Conservation (phyloP, 2,329 filamentous ascomycete genomes). For the Calonectria pseudoturangicola region DNA sequence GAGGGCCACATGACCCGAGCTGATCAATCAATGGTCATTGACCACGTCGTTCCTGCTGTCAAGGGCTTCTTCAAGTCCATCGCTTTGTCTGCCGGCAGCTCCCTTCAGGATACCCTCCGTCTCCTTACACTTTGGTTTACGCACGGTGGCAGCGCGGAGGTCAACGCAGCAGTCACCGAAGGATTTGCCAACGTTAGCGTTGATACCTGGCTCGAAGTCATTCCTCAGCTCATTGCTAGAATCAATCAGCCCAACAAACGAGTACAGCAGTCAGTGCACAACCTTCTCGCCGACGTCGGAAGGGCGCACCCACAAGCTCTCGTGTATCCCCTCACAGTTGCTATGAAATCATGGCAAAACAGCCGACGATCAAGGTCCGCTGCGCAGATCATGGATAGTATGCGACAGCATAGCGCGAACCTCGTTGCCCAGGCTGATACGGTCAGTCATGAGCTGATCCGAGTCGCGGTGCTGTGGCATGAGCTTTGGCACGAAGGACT, state of each 20-base stretch:
- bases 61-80: slow-evolving; percentile 99
- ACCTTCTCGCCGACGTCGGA: slow-evolving; percentile 93
- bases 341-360: slow-evolving; percentile 94
- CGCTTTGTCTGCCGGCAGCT: slow-evolving; percentile 91
- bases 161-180: slow-evolving; percentile 91
- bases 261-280: slow-evolving; percentile 93
- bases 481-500: slow-evolving; percentile 99
- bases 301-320: slow-evolving; percentile 95
- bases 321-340: slow-evolving; percentile 97
- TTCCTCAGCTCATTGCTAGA: slow-evolving; percentile 95
- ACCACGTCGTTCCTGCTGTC: slow-evolving; percentile 95
- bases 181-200: slow-evolving; percentile 94
- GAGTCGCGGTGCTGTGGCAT: slow-evolving; percentile 98
- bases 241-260: slow-evolving; percentile 96
- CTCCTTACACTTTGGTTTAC: slow-evolving; percentile 97
- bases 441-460: slow-evolving; percentile 96
- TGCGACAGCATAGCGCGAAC: slow-evolving; percentile 94
- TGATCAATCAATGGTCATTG: slow-evolving; percentile 82
- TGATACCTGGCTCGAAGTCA: slow-evolving; percentile 99
- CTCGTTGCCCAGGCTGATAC: slow-evolving; percentile 96
- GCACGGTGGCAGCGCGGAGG: slow-evolving; percentile 90
- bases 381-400: slow-evolving; percentile 96
- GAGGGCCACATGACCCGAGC: slow-evolving; percentile 68
- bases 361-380: slow-evolving; percentile 90
- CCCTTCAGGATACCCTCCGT: slow-evolving; percentile 94